These are phyloP conservation scores for Sarcodon sp. DNA, from an alignment of 768 basidiomycete species.

Conservation along the genomic window DNA sequence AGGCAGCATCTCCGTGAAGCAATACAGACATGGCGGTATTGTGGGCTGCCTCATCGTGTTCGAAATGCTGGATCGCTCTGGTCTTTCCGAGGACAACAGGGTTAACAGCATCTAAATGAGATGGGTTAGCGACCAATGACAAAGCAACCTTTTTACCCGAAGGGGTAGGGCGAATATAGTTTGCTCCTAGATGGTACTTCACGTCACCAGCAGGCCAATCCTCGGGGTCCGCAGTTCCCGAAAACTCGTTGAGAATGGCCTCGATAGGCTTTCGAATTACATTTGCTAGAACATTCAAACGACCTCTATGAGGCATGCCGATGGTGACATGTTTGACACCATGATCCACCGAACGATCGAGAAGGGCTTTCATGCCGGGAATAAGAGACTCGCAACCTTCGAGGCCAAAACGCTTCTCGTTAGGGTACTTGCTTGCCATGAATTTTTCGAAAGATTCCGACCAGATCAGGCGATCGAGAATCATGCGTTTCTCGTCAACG, in stretches of 20 bases:
- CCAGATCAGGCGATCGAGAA: constrained; percentile 98
- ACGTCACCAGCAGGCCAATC: constrained; percentile 91
- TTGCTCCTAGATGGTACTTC: constrained; percentile 98
- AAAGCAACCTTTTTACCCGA: constrained; percentile 96
- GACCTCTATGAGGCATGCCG: constrained; percentile 99
- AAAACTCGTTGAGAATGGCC: constrained; percentile 95
- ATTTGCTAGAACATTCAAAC: constrained; percentile 94
- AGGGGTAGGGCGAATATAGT: constrained; percentile 96
- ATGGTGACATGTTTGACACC: constrained; percentile 95
- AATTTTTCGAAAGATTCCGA: constrained; percentile 99
- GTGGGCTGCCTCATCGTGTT: constrained; percentile 71
- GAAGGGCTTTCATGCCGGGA: constrained; percentile 99
- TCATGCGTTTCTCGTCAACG: constrained; percentile 97
- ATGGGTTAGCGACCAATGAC: constrained; percentile 97
- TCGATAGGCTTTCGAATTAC: constrained; percentile 98
- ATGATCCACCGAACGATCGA: constrained; percentile 93
- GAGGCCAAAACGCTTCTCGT: constrained; percentile 98
- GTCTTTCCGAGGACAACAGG: constrained; percentile 99
- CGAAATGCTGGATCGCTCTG: constrained; percentile 92
- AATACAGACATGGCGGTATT: constrained; percentile 89
- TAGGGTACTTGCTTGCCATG: constrained; percentile 96
- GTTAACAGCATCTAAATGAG: constrained; percentile 94
- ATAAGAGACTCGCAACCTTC: constrained; percentile 97
- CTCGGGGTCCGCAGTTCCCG: constrained; percentile 52
- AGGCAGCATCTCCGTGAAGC: constrained; percentile 96